Base-by-base conservation (phyloP, 805 yeast genomes). In the Metschnikowia lachancei region DNA sequence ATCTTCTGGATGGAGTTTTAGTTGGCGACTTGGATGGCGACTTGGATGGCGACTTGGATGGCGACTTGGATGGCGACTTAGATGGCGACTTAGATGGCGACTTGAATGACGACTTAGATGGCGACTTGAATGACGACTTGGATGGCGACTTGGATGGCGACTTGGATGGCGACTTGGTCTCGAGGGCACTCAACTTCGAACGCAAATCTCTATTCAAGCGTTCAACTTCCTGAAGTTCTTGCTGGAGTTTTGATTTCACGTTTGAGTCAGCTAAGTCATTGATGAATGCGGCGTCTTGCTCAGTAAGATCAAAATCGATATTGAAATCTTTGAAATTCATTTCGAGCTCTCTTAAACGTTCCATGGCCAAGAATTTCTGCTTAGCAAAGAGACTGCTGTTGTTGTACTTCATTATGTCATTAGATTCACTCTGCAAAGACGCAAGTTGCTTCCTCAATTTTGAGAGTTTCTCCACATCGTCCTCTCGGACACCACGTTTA, bases 391-490 rank as follows among this genome's bases (percentile, higher is more conserved):
- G 59, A 40, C 85, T 82, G 50, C 77, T 76, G 44, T 79, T 76
- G 63, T 85, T 85, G 54, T 74, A 79, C 59, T 85, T 86, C 62
- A 87, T 76, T 33, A 86, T 82, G 52, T 82, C 89, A 61, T 87
- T 87, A 1, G 91, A 82, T 59, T 87, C 91, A 39, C 75, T 74
- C 62, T 87, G 94, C 37, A 87, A 67, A 12, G 75, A 73, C 10
- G 83, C 77, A 32, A 87, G 63, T 54, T 80, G 81, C 46, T 75
- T 74, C 54, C 86, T 73, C 39, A 87, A 67, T 9, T 67, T 66
- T 43, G 75, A 76, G 39, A 87, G 66, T 45, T 81, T 82, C 13
- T 71, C 75, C 14, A 80, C 66, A 56, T 83, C 88, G 37, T 76
- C 80, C 29, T 67, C 70, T 19, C 70, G 64, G 29, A 67, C 69